Conservation (phyloP, 2,329 filamentous ascomycete species). For the Ophiostoma quercus region DNA sequence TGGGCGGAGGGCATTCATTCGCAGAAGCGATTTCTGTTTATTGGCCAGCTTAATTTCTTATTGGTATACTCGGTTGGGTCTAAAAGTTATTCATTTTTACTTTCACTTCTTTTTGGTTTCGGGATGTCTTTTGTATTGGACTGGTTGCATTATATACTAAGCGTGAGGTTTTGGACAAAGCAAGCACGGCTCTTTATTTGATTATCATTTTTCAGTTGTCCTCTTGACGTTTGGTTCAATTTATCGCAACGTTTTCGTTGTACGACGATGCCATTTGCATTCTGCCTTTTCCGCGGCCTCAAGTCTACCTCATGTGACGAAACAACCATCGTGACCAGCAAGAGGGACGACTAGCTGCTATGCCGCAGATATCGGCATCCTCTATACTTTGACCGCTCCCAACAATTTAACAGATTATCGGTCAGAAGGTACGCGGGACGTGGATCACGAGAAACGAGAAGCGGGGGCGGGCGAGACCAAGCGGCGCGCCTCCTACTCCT, state of each 20-base stretch:
- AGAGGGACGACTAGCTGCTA: not conserved
- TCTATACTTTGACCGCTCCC: slow-evolving; percentile 4
- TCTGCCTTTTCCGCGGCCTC: not conserved
- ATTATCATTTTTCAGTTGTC: not conserved
- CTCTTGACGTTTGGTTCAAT: not conserved
- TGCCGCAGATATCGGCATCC: not conserved
- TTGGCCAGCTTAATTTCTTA: slow-evolving; percentile 3
- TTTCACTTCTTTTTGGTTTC: not conserved
- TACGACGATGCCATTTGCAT: not conserved
- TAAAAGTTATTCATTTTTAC: slow-evolving; percentile 11
- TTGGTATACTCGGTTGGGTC: not conserved
- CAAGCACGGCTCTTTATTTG: not conserved
- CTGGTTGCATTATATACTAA: not conserved
- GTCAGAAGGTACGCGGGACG: slow-evolving; percentile 4
- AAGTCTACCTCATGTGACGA: not conserved
- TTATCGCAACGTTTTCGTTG: too few species aligned
- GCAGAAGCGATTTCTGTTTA: not conserved
- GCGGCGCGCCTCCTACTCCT: not conserved
- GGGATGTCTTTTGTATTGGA: not conserved
- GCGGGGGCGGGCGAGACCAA: not conserved
- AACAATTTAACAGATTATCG: not conserved
- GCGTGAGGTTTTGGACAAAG: not conserved
- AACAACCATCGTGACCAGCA: not conserved
- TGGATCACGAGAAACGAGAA: slow-evolving; percentile 1
- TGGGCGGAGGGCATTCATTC: slow-evolving; percentile 15